Conservation (phyloP, 352 stramenopile species). For the Thraustochytrium striatum region DNA sequence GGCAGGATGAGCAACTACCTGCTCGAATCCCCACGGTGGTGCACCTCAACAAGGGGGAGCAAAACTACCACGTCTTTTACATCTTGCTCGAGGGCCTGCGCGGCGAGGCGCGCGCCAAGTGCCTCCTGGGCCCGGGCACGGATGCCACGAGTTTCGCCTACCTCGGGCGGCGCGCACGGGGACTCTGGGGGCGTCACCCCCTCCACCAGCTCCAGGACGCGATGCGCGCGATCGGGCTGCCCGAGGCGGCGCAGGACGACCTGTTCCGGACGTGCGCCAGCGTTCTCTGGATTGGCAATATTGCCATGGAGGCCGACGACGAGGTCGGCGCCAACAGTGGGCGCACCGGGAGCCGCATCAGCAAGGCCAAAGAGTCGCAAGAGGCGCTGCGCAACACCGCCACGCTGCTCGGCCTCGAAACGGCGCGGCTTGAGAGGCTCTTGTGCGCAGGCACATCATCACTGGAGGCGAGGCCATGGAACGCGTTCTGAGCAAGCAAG, state of each 20-base stretch:
- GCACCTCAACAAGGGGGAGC: constrained; percentile 72
- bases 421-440: not conserved
- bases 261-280: constrained; percentile 83
- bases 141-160: not conserved
- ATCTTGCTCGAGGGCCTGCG: constrained; percentile 65
- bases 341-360: not conserved
- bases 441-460: constrained; percentile 60
- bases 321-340: constrained; percentile 30
- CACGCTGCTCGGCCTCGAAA: constrained; percentile 13
- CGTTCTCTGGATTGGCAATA: constrained; percentile 89
- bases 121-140: not conserved
- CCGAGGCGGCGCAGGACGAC: constrained; percentile 73
- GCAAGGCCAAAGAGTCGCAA: constrained; percentile 53
- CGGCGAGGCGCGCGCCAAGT: not conserved
- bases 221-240: constrained; percentile 73
- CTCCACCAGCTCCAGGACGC: constrained; percentile 60
- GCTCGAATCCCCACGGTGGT: constrained; percentile 79
- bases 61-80: constrained; percentile 89
- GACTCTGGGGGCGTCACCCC: not conserved
- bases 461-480: constrained; percentile 40
- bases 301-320: constrained; percentile 71
- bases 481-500: constrained; percentile 12
- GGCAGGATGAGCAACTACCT: constrained; percentile 76
- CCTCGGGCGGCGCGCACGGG: constrained; percentile 52
- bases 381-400: constrained; percentile 23